Conservation (phyloP, 148 eudicot genomes). For the Pouteria glomerata region DNA sequence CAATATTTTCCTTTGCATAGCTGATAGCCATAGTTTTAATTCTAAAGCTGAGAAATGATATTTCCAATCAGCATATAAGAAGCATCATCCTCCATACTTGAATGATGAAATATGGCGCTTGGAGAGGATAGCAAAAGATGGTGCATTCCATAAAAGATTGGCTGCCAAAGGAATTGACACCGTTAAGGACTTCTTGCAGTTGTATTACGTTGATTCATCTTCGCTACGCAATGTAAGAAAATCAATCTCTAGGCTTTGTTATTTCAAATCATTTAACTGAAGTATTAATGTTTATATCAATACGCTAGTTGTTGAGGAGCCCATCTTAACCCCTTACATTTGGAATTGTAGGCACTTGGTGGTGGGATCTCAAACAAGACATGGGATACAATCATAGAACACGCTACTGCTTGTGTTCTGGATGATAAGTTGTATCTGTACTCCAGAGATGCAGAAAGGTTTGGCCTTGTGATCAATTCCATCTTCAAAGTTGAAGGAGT, state of each 20-base stretch:
- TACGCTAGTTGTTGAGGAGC: not conserved
- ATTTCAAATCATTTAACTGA: too few relatives aligned
- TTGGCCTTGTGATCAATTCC: conserved; percentile 38
- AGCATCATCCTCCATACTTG: conserved; percentile 63
- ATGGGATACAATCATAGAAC: conserved; percentile 41
- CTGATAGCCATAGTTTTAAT: not conserved
- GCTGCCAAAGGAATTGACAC: conserved; percentile 35
- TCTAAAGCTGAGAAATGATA: conserved; percentile 1
- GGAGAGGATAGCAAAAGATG: conserved; percentile 61
- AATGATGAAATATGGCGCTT: conserved; percentile 81
- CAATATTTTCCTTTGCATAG: not conserved
- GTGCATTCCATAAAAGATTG: conserved; percentile 47
- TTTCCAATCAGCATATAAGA: conserved; percentile 60
- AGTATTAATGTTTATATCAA: not conserved
- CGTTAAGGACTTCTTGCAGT: conserved; percentile 52
- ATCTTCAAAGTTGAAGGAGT: conserved; percentile 35
- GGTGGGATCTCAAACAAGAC: conserved; percentile 30
- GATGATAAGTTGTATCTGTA: conserved; percentile 37
- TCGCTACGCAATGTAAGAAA: conserved; percentile 47
- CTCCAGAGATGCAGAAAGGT: conserved; percentile 15
- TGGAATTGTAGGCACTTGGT: conserved; percentile 31
- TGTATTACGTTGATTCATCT: conserved; percentile 29
- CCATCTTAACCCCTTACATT: not conserved
- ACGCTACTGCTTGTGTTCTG: conserved; percentile 44
- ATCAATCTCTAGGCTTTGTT: not conserved